Evolutionary conservation across 805 yeast species (phyloP).

Genomic region (Barnettozyma botsteinii): DNA sequence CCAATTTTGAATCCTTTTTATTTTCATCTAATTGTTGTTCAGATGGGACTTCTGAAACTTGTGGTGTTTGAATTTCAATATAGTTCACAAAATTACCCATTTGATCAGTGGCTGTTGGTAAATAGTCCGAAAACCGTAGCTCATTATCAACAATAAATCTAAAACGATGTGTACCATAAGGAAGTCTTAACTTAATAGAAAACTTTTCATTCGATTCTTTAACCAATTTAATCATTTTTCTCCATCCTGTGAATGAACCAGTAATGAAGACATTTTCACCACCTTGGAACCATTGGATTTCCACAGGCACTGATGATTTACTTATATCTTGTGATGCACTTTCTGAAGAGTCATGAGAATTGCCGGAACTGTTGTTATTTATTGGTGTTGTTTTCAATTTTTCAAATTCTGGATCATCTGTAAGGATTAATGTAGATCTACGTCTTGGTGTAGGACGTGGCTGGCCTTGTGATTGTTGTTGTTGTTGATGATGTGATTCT

Average conservation of each 20-base stretch:
- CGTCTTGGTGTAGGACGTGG: constrained; percentile 36
- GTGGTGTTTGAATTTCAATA: constrained; percentile 54
- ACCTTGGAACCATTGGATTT: constrained; percentile 92
- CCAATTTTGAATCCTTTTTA: constrained; percentile 52
- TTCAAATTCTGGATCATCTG: constrained; percentile 60
- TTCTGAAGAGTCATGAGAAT: constrained; percentile 2
- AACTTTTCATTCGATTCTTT: constrained; percentile 48
- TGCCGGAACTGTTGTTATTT: constrained; percentile 16
- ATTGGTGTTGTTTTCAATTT: constrained; percentile 37
- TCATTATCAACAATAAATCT: constrained; percentile 94
- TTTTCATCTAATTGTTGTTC: constrained; percentile 26
- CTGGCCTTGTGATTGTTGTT: constrained; percentile 1
- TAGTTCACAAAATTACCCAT: constrained; percentile 95
- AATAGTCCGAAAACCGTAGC: constrained; percentile 75
- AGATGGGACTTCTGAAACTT: constrained; percentile 32
- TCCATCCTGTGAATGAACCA: constrained; percentile 97
- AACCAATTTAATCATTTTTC: constrained; percentile 89
- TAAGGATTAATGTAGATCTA: constrained; percentile 65
- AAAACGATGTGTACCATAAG: constrained; percentile 89
- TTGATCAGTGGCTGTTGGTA: constrained; percentile 97
- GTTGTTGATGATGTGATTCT: neutral
- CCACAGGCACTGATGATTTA: constrained; percentile 39
- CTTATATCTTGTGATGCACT: constrained; percentile 4
- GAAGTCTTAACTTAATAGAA: constrained; percentile 67
- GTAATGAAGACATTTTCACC: constrained; percentile 93